Conservation (phyloP, 495 filamentous ascomycete species). For the Tuber magnatum region DNA sequence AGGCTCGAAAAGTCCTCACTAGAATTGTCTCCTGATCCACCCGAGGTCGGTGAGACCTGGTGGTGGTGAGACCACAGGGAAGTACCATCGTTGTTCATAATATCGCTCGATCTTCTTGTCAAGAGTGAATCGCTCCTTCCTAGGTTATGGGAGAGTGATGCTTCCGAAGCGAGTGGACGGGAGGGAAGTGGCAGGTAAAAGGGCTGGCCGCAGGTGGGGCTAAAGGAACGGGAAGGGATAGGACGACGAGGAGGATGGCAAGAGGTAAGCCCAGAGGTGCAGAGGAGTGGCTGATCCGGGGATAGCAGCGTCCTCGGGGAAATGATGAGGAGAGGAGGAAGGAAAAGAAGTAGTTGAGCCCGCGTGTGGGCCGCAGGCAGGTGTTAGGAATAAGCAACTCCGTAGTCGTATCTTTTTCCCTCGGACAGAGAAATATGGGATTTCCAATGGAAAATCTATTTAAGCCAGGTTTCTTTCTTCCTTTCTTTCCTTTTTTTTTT, state of each 20-base stretch:
- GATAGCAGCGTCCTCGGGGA: neutral
- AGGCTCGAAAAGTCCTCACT: conserved; percentile 39
- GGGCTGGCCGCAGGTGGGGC: conserved; percentile 19
- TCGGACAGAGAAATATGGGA: conserved; percentile 18
- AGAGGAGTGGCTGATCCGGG: conserved; percentile 7
- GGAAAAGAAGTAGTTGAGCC: conserved; percentile 24
- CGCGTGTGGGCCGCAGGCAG: conserved; percentile 42
- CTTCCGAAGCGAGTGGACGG: conserved; percentile 4
- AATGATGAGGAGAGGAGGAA: neutral
- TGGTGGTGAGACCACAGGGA: conserved; percentile 36
- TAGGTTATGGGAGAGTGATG: conserved; percentile 19
- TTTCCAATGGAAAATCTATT: neutral
- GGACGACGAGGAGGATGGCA: conserved; percentile 6
- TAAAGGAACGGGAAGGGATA: conserved; percentile 20
- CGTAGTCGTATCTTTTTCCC: conserved; percentile 24
- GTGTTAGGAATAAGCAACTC: conserved; percentile 31
- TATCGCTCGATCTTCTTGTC: conserved; percentile 14
- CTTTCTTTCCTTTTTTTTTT: conserved; percentile 8
- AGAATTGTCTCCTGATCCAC: conserved; percentile 17
- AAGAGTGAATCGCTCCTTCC: conserved; percentile 9
- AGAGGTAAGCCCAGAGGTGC: conserved; percentile 12
- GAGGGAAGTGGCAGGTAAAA: conserved; percentile 7
- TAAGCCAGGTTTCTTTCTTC: neutral
- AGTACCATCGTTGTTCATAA: conserved; percentile 35
- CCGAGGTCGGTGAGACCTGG: conserved; percentile 14